Evolutionary conservation across 345 rosid genomes (phyloP).

Genomic region (Rubroshorea leprosula): DNA sequence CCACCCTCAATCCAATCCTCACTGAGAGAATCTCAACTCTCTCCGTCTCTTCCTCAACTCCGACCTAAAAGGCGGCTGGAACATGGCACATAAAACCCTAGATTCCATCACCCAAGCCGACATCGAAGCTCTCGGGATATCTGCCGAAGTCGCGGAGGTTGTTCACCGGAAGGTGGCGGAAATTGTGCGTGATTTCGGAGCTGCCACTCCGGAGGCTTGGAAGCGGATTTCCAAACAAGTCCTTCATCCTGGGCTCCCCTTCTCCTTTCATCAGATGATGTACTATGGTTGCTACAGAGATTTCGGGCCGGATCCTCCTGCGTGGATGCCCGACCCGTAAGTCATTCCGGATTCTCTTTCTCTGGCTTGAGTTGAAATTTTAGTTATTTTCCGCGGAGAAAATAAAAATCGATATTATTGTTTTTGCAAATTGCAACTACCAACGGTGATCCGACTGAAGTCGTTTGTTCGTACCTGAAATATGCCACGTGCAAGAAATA

Average conservation of each 20-base stretch:
- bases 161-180: constrained; percentile 38
- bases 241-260: constrained; percentile 68
- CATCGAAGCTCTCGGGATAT: constrained; percentile 57
- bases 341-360: neutral
- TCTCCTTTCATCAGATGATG: constrained; percentile 82
- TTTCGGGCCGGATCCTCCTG: constrained; percentile 84
- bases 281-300: constrained; percentile 75
- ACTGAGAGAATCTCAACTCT: neutral
- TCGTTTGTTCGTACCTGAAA: too few relatives aligned
- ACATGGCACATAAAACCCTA: constrained; percentile 47
- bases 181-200: constrained; percentile 32
- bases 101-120: constrained; percentile 45
- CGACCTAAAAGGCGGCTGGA: constrained; percentile 1
- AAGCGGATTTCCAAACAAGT: constrained; percentile 39
- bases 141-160: constrained; percentile 25
- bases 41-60: neutral
- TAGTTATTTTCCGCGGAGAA: too few relatives aligned
- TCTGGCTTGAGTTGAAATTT: neutral
- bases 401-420: too few relatives aligned
- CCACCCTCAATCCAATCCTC: neutral
- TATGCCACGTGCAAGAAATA: too few relatives aligned
- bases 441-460: too few relatives aligned
- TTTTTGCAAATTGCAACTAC: too few relatives aligned
- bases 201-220: constrained; percentile 55
- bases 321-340: constrained; percentile 89